Base-by-base conservation (phyloP, 805 yeast species). In the Suhomyces xylopsoci region DNA sequence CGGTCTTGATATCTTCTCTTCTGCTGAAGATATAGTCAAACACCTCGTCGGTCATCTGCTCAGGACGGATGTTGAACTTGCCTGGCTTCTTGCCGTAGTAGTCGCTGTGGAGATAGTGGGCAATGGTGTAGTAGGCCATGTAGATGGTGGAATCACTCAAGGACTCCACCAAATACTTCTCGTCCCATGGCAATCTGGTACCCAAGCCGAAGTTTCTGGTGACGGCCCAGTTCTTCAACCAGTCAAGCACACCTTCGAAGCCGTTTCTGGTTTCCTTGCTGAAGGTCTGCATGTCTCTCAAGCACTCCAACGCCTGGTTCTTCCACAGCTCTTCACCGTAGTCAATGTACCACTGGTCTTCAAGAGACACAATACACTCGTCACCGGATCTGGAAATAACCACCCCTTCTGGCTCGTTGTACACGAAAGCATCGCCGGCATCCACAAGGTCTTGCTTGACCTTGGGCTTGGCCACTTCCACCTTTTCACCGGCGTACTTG, bases 181-280 rank as follows among this genome's bases (percentile, higher is more conserved):
- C 87, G 77, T 94, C 99, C 99, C 99, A 94, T 54, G 99, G 99
- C 60, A 94, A 82, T 67, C 78, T 85, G 53, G 97, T 85, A 69
- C 99, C 99, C 61, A 94, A 80, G 69, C 99, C 99, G 63, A 90
- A 94, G 52, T 96, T 86, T 79, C 99, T 88, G 53, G 96, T 90
- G 54, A 94, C 90, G 49, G 99, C 98, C 99, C 99, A 94, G 78
- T 91, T 92, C 76, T 87, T 89, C 65, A 94, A 83, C 99, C 99
- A 94, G 61, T 87, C 96, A 64, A 94, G 79, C 53, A 89, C 96
- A 70, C 91, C 92, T 73, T 91, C 97, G 63, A 94, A 93, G 6
- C 96, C 97, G 66, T 93, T 84, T 63, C 87, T 81, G 42, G 96
- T 89, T 76, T 92, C 98, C 48, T 85, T 78, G 50, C 86, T 79